Percentiles rank a stretch among this genome's conserved stretches.
These are phyloP conservation scores for Tolypocladium sp. DNA, from an alignment of 2,329 filamentous ascomycete species.

Conservation along the genomic window DNA sequence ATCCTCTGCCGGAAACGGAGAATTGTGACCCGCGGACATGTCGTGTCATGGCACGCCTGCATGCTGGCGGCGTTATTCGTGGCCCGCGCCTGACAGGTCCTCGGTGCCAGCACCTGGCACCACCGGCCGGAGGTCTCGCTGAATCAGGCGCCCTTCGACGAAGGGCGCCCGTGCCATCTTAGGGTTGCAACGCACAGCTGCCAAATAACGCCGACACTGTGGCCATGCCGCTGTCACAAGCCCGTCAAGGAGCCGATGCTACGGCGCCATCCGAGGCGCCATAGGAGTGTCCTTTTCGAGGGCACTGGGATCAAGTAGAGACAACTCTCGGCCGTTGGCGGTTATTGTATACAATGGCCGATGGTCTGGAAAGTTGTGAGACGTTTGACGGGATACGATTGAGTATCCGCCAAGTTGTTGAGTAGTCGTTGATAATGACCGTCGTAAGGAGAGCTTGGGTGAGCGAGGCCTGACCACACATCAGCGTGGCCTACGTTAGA, in stretches of 20 bases:
- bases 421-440: too few species aligned
- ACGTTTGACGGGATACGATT: neutral
- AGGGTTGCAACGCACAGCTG: neutral
- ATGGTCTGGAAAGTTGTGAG: neutral
- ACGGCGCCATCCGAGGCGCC: neutral
- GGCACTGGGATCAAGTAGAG: neutral
- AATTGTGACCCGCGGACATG: neutral
- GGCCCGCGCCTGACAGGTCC: neutral
- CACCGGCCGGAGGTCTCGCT: neutral
- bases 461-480: too few species aligned
- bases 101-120: neutral
- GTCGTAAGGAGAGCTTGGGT: too few species aligned
- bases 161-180: neutral
- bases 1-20: neutral
- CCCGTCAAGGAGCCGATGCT: neutral
- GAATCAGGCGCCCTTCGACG: neutral
- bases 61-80: neutral
- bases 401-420: too few species aligned
- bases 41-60: neutral
- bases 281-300: neutral
- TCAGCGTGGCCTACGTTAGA: too few species aligned
- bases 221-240: neutral
- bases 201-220: neutral
- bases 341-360: neutral
- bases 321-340: neutral